These are phyloP conservation scores for Candida easanensis DNA, from an alignment of 805 yeast genomes.

Conservation along the genomic window DNA sequence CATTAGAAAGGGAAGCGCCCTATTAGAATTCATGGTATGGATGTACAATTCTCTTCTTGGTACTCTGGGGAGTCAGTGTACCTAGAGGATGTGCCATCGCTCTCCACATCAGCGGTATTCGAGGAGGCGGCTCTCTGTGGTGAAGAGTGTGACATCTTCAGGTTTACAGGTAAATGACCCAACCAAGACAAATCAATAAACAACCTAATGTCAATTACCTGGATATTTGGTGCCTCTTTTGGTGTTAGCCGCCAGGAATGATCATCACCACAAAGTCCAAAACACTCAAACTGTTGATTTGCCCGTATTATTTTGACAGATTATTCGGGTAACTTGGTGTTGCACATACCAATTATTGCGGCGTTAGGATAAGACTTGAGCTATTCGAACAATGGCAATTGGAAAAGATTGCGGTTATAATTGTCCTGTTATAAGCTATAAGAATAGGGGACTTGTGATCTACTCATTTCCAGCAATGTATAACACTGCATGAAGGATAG, in stretches of 20 bases:
- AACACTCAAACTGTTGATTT: neutral
- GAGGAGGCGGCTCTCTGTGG: constrained; percentile 2
- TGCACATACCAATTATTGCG: neutral
- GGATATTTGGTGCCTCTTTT: neutral
- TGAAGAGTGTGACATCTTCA: constrained; percentile 6
- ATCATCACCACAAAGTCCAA: neutral
- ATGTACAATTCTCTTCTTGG: constrained; percentile 21
- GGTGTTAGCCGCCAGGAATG: neutral
- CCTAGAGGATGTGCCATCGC: constrained; percentile 18
- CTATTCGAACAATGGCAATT: too few relatives aligned
- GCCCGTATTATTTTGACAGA: neutral
- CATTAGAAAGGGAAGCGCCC: neutral
- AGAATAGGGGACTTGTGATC: too few relatives aligned
- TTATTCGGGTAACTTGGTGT: neutral
- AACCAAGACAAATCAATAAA: neutral
- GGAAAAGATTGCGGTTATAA: too few relatives aligned
- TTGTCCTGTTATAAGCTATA: too few relatives aligned
- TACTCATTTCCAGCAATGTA: too few relatives aligned
- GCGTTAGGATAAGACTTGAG: too few relatives aligned
- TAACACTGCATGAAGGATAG: too few relatives aligned
- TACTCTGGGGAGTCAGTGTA: constrained; percentile 31
- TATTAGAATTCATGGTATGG: constrained; percentile 1
- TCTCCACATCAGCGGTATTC: too few relatives aligned
- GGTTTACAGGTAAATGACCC: neutral
- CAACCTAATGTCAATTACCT: neutral